These are phyloP conservation scores for Dendrobium officinale DNA, from an alignment of 106 monocot species.

Conservation along the genomic window DNA sequence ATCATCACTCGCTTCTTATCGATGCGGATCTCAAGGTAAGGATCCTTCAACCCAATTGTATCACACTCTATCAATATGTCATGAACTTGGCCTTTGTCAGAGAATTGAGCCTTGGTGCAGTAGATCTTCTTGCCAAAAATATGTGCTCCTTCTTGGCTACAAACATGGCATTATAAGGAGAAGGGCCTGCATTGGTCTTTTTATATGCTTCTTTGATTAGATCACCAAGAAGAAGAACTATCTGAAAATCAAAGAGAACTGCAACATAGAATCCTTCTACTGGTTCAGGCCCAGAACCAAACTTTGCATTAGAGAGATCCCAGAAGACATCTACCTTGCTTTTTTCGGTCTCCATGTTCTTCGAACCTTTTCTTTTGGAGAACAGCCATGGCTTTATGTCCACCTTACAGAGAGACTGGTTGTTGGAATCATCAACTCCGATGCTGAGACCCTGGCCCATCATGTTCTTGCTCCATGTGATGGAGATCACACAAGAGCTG, in stretches of 20 bases:
- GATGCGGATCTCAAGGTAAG: slow-evolving; percentile 68
- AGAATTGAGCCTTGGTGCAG: slow-evolving; percentile 55
- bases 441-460: slow-evolving; percentile 70
- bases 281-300: slow-evolving; percentile 63
- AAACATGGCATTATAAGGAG: slow-evolving; percentile 27
- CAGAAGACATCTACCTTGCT: slow-evolving; percentile 59
- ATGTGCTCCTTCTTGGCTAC: slow-evolving; percentile 68
- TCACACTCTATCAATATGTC: slow-evolving; percentile 74
- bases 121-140: slow-evolving; percentile 68
- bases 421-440: slow-evolving; percentile 39
- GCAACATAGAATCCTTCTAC: slow-evolving; percentile 60
- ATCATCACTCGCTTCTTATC: slow-evolving; percentile 76
- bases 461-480: slow-evolving; percentile 65
- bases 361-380: slow-evolving; percentile 76
- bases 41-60: slow-evolving; percentile 41
- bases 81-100: slow-evolving; percentile 49
- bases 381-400: slow-evolving; percentile 74
- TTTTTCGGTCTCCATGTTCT: slow-evolving; percentile 29
- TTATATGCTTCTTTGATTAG: slow-evolving; percentile 48
- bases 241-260: slow-evolving; percentile 37
- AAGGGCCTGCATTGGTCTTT: slow-evolving; percentile 27
- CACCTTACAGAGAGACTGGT: slow-evolving; percentile 33
- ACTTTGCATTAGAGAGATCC: slow-evolving; percentile 75
- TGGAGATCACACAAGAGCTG: slow-evolving; percentile 29
- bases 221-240: slow-evolving; percentile 72